Base-by-base conservation (phyloP, 208 protist species). In the Leishmania tarentolae region DNA sequence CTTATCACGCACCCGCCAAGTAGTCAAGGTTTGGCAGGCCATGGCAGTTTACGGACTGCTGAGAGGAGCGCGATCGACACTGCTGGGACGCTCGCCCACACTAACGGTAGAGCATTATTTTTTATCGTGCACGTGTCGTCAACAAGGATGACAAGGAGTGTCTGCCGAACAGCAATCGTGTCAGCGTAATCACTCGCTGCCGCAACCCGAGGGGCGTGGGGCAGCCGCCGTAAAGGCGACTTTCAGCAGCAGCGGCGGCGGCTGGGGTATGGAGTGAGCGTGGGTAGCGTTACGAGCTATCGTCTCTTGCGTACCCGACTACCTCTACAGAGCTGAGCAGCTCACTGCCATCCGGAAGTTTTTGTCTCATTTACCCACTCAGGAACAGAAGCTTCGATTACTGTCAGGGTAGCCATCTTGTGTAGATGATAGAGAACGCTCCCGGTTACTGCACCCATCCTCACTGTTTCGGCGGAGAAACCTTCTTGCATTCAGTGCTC, bases 331-430 rank as follows among this genome's bases (percentile, higher is more conserved):
- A 69, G 79, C 73, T 19, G 65, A 73, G 35, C 35, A 24, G 46
- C 71, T 88, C 35, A 46, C 61, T n/a, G 88, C 90, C 73, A 86
- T 90, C 31, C 76, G 92, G 52, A 74, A 85, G 63, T 92, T 94
- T 75, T 4, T 87, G 91, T 71, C 80, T 92, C 42, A 78, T 94
- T 21, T 87, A 91, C 78, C 83, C 85, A 4, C 74, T 90, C 46
- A 90, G 85, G 31, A 92, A 94, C 78, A 40, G 59, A 40, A 83
- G 85, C 42, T 94, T 94, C 78, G 91, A 92, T 68, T 89, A 83
- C 77, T 83, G 73, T n/a, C 87, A 92, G 78, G 88, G 91, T 13
- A 88, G 76, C 72, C 83, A 87, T 57, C 73, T 91, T 69, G 72
- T 92, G 47, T 65, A 92, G 53, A 91, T 91, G 85, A 81, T 94